Percentiles rank a stretch among this genome's conserved stretches.
Evolutionary conservation across 2,329 filamentous ascomycete genomes (phyloP).

Genomic region (Capronia epimyces): DNA sequence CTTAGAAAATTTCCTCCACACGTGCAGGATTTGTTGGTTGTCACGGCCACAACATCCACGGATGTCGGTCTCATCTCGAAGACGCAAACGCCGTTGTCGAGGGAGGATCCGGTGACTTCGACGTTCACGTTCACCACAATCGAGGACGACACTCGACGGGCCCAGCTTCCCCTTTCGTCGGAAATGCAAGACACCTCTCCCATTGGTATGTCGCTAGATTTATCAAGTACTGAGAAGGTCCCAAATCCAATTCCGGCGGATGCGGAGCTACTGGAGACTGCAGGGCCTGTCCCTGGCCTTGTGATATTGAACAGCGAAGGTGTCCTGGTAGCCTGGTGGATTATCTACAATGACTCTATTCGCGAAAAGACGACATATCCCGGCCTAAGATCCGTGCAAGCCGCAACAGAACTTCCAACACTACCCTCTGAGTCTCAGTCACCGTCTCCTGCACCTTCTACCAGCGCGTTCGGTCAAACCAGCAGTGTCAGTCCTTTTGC

Average conservation of each 20-base stretch:
- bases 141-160: constrained; percentile 67
- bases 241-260: constrained; percentile 70
- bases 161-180: constrained; percentile 66
- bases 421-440: background rate
- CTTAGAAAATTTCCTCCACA: constrained; percentile 75
- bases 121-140: constrained; percentile 70
- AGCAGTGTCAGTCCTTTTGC: constrained; percentile 34
- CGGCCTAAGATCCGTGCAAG: constrained; percentile 49
- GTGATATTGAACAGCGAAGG: constrained; percentile 87
- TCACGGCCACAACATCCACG: constrained; percentile 72
- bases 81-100: constrained; percentile 62
- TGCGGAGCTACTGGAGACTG: constrained; percentile 70
- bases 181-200: constrained; percentile 64
- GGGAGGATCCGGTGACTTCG: constrained; percentile 56
- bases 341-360: constrained; percentile 84
- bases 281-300: constrained; percentile 73
- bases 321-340: constrained; percentile 79
- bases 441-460: constrained; percentile 7
- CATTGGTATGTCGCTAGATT: constrained; percentile 73
- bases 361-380: constrained; percentile 67
- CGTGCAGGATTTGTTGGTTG: constrained; percentile 72
- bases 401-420: constrained; percentile 1
- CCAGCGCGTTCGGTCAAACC: constrained; percentile 11
- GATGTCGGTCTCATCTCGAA: constrained; percentile 75
- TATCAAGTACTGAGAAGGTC: constrained; percentile 77